phyloP scores from a whole-genome alignment of 495 filamentous ascomycete genomes.

The Neurospora africana region DNA sequence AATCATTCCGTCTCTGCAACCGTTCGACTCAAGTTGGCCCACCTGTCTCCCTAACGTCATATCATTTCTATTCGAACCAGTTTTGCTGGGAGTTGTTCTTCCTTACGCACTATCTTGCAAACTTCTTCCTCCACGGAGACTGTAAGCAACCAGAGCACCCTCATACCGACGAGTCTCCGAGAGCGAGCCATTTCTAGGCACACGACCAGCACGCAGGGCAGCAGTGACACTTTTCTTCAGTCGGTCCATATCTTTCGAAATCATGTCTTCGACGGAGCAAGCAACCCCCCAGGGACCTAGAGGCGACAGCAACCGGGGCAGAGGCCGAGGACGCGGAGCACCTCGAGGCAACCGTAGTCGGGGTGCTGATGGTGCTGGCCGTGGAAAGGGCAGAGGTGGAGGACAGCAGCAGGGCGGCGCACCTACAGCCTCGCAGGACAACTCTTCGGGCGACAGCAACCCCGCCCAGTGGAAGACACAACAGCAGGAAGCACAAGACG shows the following conservation, averaged over 20 bases:
- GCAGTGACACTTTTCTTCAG: neutral
- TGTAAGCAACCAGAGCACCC: neutral
- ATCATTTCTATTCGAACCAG: neutral
- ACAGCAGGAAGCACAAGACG: slow-evolving; percentile 18
- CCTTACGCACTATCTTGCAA: neutral
- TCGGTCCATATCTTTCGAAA: neutral
- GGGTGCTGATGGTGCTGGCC: slow-evolving; percentile 8
- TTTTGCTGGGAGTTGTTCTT: neutral
- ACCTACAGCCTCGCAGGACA: neutral
- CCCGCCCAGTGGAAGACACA: slow-evolving; percentile 1
- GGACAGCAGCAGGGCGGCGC: neutral
- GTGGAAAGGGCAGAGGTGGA: slow-evolving; percentile 11
- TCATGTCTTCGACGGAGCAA: slow-evolving; percentile 15
- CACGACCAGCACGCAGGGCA: neutral
- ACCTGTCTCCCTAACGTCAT: neutral
- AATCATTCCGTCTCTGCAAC: neutral
- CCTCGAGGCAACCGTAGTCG: slow-evolving; percentile 8
- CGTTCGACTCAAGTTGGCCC: neutral
- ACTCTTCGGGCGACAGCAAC: neutral
- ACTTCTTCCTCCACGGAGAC: neutral
- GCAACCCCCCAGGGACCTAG: slow-evolving; percentile 12
- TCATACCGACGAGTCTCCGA: neutral
- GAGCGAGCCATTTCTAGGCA: neutral
- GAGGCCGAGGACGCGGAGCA: slow-evolving; percentile 24
- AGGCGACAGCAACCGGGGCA: slow-evolving; percentile 27